Evolutionary conservation across 805 yeast genomes (phyloP), one percentile per base, ranked within the genome.

Genomic region (Candida tibetensis): DNA sequence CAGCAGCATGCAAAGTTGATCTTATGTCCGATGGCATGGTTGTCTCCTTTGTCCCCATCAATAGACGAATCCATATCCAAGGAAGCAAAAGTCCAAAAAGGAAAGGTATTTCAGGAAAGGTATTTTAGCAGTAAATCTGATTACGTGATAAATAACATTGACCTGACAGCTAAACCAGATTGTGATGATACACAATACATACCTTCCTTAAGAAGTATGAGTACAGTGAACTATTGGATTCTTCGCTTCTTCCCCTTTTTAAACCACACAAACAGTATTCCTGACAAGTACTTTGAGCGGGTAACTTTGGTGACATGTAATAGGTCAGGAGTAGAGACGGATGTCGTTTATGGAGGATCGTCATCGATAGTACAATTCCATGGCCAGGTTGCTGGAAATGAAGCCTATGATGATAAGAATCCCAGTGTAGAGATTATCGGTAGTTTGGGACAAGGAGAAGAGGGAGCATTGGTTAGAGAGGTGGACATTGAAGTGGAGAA

Each of bases 21-120:
- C 1, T 53, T 90, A 10, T 77, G 84, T 42, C 95, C 96, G 2
- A 88, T 85, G 76, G 95, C 95, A 0, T 90, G 97, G 97, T 66
- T 87, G 45, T 72, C 76, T 28, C 65, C 76, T 0, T 53, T 62
- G 31, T 74, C 88, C 0, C 74, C 74, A 0, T 58, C 67, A 2
- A 48, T 60, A 7, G 42, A 51, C 9, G 31, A 7, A 5, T 15
- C 37, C 36, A 42, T 37, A 21, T 28, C 44, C 1, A 26, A 34
- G 17, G 58, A 54, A 28, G 42, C 53, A 23, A 33, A 44, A 19
- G 28, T 37, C 14, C 47, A 40, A 22, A 30, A 38, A 16, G 43
- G 50, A 6, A 23, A 13, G 15, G 17, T 12, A 13, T 39, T 43
- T 25, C 26, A 17, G 15, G 39, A 17, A 29, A 17, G 38, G 36